These are phyloP conservation scores for Hypoxylon cercidicola DNA, from an alignment of 495 filamentous ascomycete species.

Conservation along the genomic window DNA sequence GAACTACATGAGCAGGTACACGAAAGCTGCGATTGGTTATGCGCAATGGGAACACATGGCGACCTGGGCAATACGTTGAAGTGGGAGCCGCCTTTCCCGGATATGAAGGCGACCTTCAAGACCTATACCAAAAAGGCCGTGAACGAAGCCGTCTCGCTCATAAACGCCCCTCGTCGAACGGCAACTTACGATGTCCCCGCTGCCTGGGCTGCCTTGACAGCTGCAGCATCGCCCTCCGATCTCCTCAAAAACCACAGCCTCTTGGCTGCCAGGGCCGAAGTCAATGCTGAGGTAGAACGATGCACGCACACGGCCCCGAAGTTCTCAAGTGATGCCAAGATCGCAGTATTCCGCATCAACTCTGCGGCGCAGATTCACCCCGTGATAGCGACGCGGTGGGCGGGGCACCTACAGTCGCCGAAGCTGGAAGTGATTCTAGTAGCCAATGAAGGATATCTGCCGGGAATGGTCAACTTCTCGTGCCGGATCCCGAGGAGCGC, in stretches of 20 bases:
- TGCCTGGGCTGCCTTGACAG: conserved; percentile 64
- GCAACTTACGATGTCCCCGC: conserved; percentile 61
- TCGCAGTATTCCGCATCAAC: conserved; percentile 66
- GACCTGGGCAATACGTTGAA: conserved; percentile 67
- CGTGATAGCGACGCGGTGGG: conserved; percentile 69
- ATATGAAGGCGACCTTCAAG: conserved; percentile 66
- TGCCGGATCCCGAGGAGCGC: conserved; percentile 64
- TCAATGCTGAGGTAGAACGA: conserved; percentile 63
- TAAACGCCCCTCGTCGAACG: conserved; percentile 68
- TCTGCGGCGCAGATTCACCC: conserved; percentile 66
- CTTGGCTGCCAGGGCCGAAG: conserved; percentile 58
- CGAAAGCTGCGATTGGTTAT: conserved; percentile 61
- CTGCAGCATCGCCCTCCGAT: conserved; percentile 50
- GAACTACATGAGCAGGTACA: conserved; percentile 57
- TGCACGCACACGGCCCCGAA: conserved; percentile 65
- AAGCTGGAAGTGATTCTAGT: conserved; percentile 65
- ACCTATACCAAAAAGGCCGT: conserved; percentile 65
- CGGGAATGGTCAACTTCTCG: conserved; percentile 67
- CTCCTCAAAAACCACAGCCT: conserved; percentile 58
- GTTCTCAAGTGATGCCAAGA: conserved; percentile 64
- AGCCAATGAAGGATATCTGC: conserved; percentile 68
- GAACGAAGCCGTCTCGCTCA: conserved; percentile 63
- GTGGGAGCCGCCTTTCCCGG: conserved; percentile 68
- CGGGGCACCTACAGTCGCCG: conserved; percentile 59
- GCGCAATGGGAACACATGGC: conserved; percentile 67